Base-by-base conservation (phyloP, 371 early-diverging fungal genomes). In the Mycotypha africana region DNA sequence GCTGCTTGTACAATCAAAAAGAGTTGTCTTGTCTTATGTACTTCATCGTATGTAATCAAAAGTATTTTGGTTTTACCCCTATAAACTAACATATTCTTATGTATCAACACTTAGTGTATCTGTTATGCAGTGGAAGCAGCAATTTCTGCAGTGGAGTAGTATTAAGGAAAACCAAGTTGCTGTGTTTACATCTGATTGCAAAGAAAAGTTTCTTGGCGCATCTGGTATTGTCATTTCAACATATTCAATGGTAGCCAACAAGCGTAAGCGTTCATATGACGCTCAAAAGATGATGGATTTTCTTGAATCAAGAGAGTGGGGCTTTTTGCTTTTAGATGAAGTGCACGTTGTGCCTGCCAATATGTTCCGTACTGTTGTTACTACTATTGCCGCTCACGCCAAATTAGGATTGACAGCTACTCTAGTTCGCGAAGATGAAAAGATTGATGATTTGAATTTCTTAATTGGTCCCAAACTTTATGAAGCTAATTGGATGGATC, bases 401-500 rank as follows among this genome's bases (percentile, higher is more conserved):
- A 99, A 99, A 65, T 81, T 99, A 9, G 99, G 99, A 0, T 70
- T 99, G 43, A 44, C 49, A 47, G 99, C 99, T 1, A 99, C 99
- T 1, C 77, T 99, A 17, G 99, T 99, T 19, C 82, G 99, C 53
- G 99, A 99, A 64, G 99, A 99, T 67, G 98, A 99, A 61, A 99
- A 99, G 72, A 99, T 99, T 66, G 91, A 87, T 56, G 97, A 98
- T 63, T 73, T 99, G 45, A 99, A 99, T 73, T 99, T 96, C 62
- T 75, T 99, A 58, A 99, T 99, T 60, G 99, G 99, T 6, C 99
- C 99, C 23, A 99, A 99, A 69, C 74, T 99, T 23, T 99, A 96
- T 68, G 99, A 99, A 72, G 99, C 99, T 23, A 99, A 99, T 65
- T 99, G 99, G 99, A 91, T 99, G 88, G 99, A 99, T 64, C 70